Evolutionary conservation across 257 asterid species (phyloP).

Genomic region (Solanum piurae): DNA sequence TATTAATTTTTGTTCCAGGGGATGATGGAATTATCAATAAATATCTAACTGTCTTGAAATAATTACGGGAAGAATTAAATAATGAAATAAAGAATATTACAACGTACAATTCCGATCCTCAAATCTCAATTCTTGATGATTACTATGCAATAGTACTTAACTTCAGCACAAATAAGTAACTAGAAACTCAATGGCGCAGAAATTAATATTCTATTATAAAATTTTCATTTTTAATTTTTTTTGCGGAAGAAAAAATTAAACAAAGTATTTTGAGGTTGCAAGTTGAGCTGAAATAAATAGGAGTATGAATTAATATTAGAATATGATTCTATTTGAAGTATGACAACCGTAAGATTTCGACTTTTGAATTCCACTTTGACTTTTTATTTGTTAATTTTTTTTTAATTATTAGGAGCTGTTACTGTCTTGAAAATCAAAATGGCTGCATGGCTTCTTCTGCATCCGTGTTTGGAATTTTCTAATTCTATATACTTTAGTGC

Average conservation of each 20-base stretch:
- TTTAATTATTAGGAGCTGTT: background rate
- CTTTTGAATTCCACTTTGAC: background rate
- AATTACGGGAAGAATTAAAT: background rate
- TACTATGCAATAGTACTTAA: background rate
- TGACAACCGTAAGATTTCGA: background rate
- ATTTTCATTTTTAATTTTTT: background rate
- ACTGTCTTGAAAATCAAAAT: background rate
- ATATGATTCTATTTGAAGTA: background rate
- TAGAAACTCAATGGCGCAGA: background rate
- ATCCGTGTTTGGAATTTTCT: background rate
- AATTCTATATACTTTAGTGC: background rate
- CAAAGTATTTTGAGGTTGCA: background rate
- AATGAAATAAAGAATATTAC: background rate
- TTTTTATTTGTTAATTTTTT: background rate
- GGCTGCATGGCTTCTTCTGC: background rate
- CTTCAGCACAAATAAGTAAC: background rate
- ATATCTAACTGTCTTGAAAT: background rate
- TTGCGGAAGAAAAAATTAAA: background rate
- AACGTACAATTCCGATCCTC: background rate
- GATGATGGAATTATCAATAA: background rate
- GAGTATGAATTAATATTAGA: background rate
- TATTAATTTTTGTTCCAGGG: background rate
- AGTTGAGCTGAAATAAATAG: background rate
- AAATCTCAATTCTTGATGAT: background rate
- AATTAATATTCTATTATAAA: background rate